Evolutionary conservation across 2,329 filamentous ascomycete species (phyloP), one percentile per base, ranked within the genome.

Genomic region (Plectosphaerella cucumerina): DNA sequence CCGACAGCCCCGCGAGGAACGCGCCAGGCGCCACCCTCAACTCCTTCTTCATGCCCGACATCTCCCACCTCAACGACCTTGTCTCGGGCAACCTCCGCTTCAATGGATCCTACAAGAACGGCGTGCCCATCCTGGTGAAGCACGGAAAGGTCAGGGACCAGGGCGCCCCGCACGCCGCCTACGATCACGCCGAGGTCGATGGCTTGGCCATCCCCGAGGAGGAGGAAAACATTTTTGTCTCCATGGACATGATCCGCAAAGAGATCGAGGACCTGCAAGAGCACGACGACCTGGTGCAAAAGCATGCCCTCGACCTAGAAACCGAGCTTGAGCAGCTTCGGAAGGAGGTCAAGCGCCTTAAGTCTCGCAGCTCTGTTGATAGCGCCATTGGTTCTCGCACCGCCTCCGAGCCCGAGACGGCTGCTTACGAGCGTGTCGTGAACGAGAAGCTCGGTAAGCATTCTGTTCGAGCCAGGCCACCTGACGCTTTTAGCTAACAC

Each of bases 231-330:
- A 81, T 82, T 26, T 81, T 82, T 55, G 78, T 82, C 39, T 82
- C 79, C 9, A 73, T 82, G 71, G 79, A 82, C 75, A 81, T 81
- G 75, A 80, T 82, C 67, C 76, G 78, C 37, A 74, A 80, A 41
- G 78, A 82, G 60, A 78, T 81, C 42, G 63, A 77, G 48, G 75
- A 75, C 52, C 69, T 82, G 37, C 77, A 80, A 52, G 76, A 80
- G 39, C 78, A 81, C 55, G 76, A 82, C 52, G 77, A 80, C 47
- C 71, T 78, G 56, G 71, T 82, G 10, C 75, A 81, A 48, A 73
- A 73, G 47, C 78, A 81, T 59, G 78, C 79, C 10, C 72, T 77
- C 56, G 72, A 72, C 49, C 69, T 82, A 6, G 76, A 81, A 56
- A 66, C 72, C 21, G 75, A 82, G 57, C 73, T 82, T 14, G 69